phyloP scores from a whole-genome alignment of 176 grass and related monocot genomes.

The Triticum monococcum region DNA sequence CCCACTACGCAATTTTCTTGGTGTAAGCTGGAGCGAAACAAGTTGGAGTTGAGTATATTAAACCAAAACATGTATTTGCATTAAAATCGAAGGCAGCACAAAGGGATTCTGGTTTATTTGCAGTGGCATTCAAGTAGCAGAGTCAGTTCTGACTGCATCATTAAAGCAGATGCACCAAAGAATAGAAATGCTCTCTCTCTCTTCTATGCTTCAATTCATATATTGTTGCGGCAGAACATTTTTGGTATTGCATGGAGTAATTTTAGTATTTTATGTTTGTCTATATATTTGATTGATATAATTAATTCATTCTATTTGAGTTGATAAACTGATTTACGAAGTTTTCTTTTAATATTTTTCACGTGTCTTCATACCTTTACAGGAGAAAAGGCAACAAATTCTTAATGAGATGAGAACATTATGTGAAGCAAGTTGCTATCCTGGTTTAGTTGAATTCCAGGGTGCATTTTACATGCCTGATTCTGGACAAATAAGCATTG shows the following conservation, averaged over 20 bases:
- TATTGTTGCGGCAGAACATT: background rate
- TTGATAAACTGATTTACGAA: conserved; percentile 12
- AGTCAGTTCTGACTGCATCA: background rate
- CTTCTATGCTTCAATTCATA: conserved; percentile 5
- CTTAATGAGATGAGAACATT: conserved; percentile 96
- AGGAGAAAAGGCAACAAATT: conserved; percentile 97
- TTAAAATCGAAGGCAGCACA: background rate
- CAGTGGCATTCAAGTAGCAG: background rate
- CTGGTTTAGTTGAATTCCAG: conserved; percentile 89
- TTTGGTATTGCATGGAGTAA: conserved; percentile 14
- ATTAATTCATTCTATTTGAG: background rate
- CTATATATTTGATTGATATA: background rate
- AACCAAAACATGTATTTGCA: background rate
- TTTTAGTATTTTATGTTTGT: conserved; percentile 10
- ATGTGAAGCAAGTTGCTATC: conserved; percentile 84
- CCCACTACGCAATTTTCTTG: background rate
- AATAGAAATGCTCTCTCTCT: background rate
- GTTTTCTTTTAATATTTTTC: conserved; percentile 7
- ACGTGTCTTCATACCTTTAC: conserved; percentile 33
- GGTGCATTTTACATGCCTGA: conserved; percentile 91
- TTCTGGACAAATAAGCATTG: conserved; percentile 96
- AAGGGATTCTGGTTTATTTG: conserved; percentile 1
- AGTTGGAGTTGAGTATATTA: background rate
- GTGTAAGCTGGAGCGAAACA: background rate
- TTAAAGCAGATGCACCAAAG: background rate